These are phyloP conservation scores for Turritis glabra DNA, from an alignment of 345 rosid species.

Conservation along the genomic window DNA sequence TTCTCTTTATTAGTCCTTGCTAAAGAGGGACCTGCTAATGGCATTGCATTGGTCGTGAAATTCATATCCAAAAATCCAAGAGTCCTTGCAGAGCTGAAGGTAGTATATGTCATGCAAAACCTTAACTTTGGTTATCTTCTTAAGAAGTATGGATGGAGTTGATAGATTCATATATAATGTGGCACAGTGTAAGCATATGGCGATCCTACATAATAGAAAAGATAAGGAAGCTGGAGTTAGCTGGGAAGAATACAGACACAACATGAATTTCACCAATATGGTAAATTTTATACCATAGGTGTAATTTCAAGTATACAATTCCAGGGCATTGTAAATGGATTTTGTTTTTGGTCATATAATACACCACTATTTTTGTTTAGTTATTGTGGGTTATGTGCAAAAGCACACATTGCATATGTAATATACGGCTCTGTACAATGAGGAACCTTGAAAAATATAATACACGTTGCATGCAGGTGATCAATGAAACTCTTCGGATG, in stretches of 20 bases:
- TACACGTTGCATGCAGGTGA: too few species aligned
- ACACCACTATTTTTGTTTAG: too few species aligned
- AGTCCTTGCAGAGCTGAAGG: slow-evolving; percentile 31
- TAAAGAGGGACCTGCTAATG: slow-evolving; percentile 28
- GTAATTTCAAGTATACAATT: too few species aligned
- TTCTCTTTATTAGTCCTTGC: slow-evolving; percentile 11
- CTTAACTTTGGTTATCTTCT: not conserved
- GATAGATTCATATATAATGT: not conserved
- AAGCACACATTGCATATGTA: too few species aligned
- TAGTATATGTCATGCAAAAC: not conserved
- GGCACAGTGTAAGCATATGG: slow-evolving; percentile 2
- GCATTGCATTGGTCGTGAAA: slow-evolving; percentile 22
- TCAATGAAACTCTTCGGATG: slow-evolving; percentile 44
- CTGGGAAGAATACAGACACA: slow-evolving; percentile 46
- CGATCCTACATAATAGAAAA: slow-evolving; percentile 12
- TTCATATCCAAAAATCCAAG: slow-evolving; percentile 25
- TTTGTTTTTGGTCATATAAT: too few species aligned
- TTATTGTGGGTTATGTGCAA: too few species aligned
- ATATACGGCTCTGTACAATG: too few species aligned
- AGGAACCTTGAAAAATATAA: not conserved
- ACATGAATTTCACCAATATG: slow-evolving; percentile 48
- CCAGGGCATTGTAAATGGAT: too few species aligned
- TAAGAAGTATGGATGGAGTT: too few species aligned
- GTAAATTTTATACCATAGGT: slow-evolving; percentile 3
- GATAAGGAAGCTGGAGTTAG: slow-evolving; percentile 15